Evolutionary conservation across 2,329 filamentous ascomycete genomes (phyloP), one percentile per base, ranked within the genome.

Genomic region (Trichoderma arundinaceum): DNA sequence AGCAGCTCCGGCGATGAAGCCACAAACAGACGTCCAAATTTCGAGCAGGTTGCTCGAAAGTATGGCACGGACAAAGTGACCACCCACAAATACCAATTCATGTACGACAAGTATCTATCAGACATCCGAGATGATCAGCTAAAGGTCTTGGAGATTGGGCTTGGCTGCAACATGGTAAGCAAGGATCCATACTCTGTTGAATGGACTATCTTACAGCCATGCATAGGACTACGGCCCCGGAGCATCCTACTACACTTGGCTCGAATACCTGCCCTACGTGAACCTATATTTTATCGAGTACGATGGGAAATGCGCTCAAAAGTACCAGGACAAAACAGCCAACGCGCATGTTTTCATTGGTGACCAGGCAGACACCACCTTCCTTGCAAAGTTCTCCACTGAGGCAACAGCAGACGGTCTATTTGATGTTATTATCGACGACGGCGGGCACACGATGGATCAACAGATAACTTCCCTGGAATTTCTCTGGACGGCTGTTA

Each of bases 211-310:
- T 43, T 35, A 17, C 19, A 38, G 39, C 12, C 8, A 1, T 28
- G 38, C 17, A 8, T 17, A 75, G 76, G 61, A 64, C 4, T 77
- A 78, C 35, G 77, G 77, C 7, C 77, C 77, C 0, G 78, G 77
- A 2, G 74, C 74, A 12, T 77, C 75, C 5, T 81, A 79, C 66
- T 73, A 77, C 68, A 78, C 77, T 15, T 80, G 77, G 77, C 73
- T 77, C 3, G 77, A 79, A 38, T 80, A 76, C 64, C 76, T 81
- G 43, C 71, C 77, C 1, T 60, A 75, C 15, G 71, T 81, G 8
- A 75, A 80, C 33, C 71, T 81, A 17, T 80, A 80, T 68, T 79
- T 77, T 65, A 79, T 81, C 65, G 79, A 81, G 57, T 76, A 74
- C 63, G 74, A 81, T 63, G 73, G 68, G 8, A 69, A 66, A 3